Base-by-base conservation (phyloP, 768 basidiomycete genomes). In the Tephrocybe rancida region DNA sequence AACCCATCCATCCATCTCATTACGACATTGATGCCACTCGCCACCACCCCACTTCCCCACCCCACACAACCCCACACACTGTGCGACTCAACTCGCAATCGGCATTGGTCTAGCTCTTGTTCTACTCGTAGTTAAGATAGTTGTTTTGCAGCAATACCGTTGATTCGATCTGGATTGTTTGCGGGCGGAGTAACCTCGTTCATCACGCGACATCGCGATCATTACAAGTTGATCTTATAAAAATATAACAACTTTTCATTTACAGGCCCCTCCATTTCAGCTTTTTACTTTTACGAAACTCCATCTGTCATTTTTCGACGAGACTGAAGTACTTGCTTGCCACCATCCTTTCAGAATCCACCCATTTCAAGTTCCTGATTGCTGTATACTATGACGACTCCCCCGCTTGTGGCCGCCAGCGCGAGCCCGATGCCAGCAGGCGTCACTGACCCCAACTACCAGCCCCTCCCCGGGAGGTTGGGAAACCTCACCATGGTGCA, bases 401-500 rank as follows among this genome's bases (percentile, higher is more conserved):
- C 30, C 35, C 18, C 16, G 64, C 25, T 27, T 10, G 24, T 24
- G 53, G 68, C 73, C 18, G 82, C 81, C 50, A 82, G 74, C 68
- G 83, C 75, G 50, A 83, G 82, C 58, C 69, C 77, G 0, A 71
- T 85, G 64, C 83, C 84, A n/a, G 68, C 70, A 22, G 84, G 83
- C 55, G 69, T 85, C 60, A 84, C 85, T 3, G 79, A 87, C 68
- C 79, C 83, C 14, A 78, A 79, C 65, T 87, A 84, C 68, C 82
- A 76, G 61, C 86, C 87, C 5, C 73, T 74, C 1, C 85, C 90
- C 19, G 92, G 91, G 13, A 79, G 86, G 32, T 71, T 90, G 18
- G 92, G 92, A 29, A 92, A 93, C 66, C 79, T 94, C 60, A 78
- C 81, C 0, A 64, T 73, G 1, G 38, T 64, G 5, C 89, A 93